These are phyloP conservation scores for Plasmodium billcollinsi DNA, from an alignment of 169 alveolate species.

Conservation along the genomic window DNA sequence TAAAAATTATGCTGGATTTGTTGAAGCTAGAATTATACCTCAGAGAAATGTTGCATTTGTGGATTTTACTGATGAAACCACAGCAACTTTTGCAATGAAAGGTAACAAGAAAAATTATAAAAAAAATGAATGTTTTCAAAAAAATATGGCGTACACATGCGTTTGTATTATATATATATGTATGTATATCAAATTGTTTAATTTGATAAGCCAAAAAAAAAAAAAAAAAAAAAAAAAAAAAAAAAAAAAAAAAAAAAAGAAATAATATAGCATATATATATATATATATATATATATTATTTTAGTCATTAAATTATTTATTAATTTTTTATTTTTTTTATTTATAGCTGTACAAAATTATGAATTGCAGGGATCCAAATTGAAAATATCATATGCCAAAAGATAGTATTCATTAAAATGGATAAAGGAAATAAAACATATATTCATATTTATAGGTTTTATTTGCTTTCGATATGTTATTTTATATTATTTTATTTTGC, in stretches of 20 bases:
- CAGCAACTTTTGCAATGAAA: conserved; percentile 86
- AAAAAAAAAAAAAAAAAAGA: not conserved
- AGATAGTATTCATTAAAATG: conserved; percentile 10
- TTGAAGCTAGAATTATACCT: conserved; percentile 87
- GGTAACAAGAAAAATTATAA: conserved; percentile 30
- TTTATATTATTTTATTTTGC: too few relatives aligned
- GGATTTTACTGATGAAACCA: conserved; percentile 84
- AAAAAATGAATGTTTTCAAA: not conserved
- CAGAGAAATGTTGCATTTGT: conserved; percentile 88
- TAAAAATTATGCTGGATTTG: conserved; percentile 82
- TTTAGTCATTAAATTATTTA: not conserved
- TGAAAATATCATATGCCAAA: conserved; percentile 75
- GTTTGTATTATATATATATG: not conserved
- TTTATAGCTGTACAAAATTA: conserved; percentile 77
- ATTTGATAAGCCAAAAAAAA: not conserved
- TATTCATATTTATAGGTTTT: not conserved
- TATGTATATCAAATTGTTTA: not conserved
- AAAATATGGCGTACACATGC: not conserved
- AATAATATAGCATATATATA: not conserved
- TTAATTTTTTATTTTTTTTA: conserved; percentile 1
- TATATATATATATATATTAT: not conserved
- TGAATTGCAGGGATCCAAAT: conserved; percentile 58
- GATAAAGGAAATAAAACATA: not conserved
- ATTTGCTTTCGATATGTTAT: too few relatives aligned
- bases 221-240: conserved; percentile 3